Conservation (phyloP, 2,329 filamentous ascomycete species). For the Cucurbitaria berberidis region DNA sequence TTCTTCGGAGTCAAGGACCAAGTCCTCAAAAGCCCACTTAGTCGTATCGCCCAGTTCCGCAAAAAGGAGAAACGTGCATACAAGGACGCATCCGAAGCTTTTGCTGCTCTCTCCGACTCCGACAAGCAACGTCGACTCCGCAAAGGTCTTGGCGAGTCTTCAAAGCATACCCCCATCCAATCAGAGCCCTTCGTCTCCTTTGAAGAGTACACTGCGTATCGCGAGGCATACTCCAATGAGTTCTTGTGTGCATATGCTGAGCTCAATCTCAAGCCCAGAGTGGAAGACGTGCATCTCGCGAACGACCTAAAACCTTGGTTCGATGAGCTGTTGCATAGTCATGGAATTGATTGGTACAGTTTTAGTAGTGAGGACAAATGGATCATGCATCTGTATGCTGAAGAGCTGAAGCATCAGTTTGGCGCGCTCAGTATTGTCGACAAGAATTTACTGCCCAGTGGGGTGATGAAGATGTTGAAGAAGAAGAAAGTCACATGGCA, state of each 20-base stretch:
- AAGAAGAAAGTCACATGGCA: slow-evolving; percentile 37
- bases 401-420: slow-evolving; percentile 50
- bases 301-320: slow-evolving; percentile 20
- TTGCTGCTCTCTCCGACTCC: slow-evolving; percentile 28
- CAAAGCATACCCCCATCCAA: slow-evolving; percentile 4
- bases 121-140: background rate
- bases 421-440: slow-evolving; percentile 49
- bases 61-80: slow-evolving; percentile 16
- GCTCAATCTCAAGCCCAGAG: slow-evolving; percentile 47
- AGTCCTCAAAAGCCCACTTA: slow-evolving; percentile 15
- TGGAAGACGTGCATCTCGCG: slow-evolving; percentile 31
- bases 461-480: slow-evolving; percentile 49
- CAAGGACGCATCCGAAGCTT: slow-evolving; percentile 41
- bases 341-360: slow-evolving; percentile 6
- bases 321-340: background rate
- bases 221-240: slow-evolving; percentile 49
- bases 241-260: slow-evolving; percentile 46
- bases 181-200: slow-evolving; percentile 53
- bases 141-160: background rate
- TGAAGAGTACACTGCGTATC: slow-evolving; percentile 53
- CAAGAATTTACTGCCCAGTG: slow-evolving; percentile 52
- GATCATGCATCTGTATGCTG: slow-evolving; percentile 51
- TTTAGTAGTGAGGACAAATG: slow-evolving; percentile 38
- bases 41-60: slow-evolving; percentile 14
- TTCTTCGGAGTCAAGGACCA: slow-evolving; percentile 46